These are phyloP conservation scores for Podila epicladia DNA, from an alignment of 192 early-diverging fungal species.

Conservation along the genomic window DNA sequence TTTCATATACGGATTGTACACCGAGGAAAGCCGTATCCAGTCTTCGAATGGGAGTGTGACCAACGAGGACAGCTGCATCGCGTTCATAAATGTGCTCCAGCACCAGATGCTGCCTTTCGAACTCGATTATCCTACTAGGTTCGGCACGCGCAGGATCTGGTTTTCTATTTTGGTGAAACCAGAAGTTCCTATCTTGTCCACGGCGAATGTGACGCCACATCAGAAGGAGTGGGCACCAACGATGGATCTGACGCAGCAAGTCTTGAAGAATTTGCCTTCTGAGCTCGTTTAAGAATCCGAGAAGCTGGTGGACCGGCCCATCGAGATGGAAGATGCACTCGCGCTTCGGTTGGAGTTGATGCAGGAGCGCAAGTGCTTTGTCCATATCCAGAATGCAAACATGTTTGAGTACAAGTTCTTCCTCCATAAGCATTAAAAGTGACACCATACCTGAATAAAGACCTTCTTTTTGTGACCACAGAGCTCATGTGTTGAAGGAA, in stretches of 20 bases:
- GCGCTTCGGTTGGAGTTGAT: slow-evolving; percentile 13
- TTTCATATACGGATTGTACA: slow-evolving; percentile 52
- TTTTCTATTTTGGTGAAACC: slow-evolving; percentile 80
- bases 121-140: slow-evolving; percentile 54
- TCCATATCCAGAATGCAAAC: background rate
- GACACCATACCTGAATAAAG: no score
- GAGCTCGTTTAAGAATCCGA: slow-evolving; percentile 4
- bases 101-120: slow-evolving; percentile 69
- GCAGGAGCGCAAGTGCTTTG: slow-evolving; percentile 17
- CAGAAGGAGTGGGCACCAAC: slow-evolving; percentile 48
- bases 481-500: no score
- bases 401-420: slow-evolving; percentile 14
- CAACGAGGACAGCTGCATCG: slow-evolving; percentile 67
- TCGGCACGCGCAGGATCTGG: slow-evolving; percentile 74
- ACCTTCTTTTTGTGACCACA: no score
- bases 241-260: background rate
- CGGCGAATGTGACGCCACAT: slow-evolving; percentile 71
- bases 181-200: slow-evolving; percentile 57
- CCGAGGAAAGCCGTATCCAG: slow-evolving; percentile 46
- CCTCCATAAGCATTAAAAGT: slow-evolving; percentile 14
- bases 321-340: slow-evolving; percentile 8
- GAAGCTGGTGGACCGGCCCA: slow-evolving; percentile 15
- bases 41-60: slow-evolving; percentile 55
- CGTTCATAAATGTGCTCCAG: slow-evolving; percentile 78
- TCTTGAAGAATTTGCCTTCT: background rate